Evolutionary conservation across 805 yeast species (phyloP), one percentile per base, ranked within the genome.

Genomic region (Saturnispora serradocipensis): DNA sequence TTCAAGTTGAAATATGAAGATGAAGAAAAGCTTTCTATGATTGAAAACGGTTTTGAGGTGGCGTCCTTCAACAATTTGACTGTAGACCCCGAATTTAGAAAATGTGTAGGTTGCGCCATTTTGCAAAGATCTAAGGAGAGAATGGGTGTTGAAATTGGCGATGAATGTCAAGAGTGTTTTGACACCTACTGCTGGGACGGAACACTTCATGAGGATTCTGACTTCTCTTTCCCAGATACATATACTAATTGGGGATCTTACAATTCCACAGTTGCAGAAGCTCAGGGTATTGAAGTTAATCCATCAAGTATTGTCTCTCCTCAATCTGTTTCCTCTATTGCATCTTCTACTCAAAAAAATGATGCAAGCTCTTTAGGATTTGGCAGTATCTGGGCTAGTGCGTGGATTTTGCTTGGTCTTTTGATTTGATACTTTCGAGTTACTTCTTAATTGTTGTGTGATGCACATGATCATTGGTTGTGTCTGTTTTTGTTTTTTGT

Each of bases 81-180:
- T 13, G 61, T 82, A 24, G 95, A 86, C 57, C 63, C 69, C 4
- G 81, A 84, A 40, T 88, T 86, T 82, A 70, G 77, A 42, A 76
- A 81, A 6, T 88, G 96, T 71, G 75, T 88, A 46, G 86, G 86
- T 2, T 88, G 96, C 73, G 96, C 95, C 9, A 76, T 88, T 45
- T 73, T 87, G 53, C 83, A 87, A 69, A 80, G 96, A 65, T 78
- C 84, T 42, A 82, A 83, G 62, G 93, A 87, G 68, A 75, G 89
- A 62, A 67, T 74, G 38, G 80, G 81, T 28, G 67, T 72, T 36
- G 72, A 76, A 16, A 84, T 84, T 53, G 68, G 80, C n/a, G 81
- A 74, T 2, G 88, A 85, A 61, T 88, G 97, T 70, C 68, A 78
- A 58, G 54, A 69, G 50, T 88, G 97, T 65, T 86, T 88, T 65